Base-by-base conservation (phyloP, 768 basidiomycete genomes). In the Pleurotus citrinopileatus region DNA sequence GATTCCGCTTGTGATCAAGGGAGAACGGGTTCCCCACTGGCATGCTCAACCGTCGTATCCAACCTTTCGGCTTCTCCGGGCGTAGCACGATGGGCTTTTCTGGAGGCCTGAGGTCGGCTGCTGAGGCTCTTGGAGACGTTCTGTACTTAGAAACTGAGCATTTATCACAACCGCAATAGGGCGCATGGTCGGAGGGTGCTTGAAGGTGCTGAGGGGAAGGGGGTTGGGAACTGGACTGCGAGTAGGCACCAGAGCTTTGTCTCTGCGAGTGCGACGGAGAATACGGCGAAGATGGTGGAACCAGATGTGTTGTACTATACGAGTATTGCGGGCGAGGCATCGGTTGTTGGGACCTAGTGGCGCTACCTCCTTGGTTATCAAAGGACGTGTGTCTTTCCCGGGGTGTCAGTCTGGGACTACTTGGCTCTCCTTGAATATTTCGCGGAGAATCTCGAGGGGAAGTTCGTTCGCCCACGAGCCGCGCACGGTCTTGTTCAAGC, bases 1-100 rank as follows among this genome's bases (percentile, higher is more conserved):
- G 22, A 60, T 63, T 20, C 57, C 56, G 29, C 58, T 61, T 8
- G 52, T 52, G 26, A 57, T 50, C 86, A 22, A 80, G 68, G 4
- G 76, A 78, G 62, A 89, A 84, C 29, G 83, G 80, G 42, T 75
- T 74, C 38, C 73, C 73, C 3, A 80, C 80, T 1, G 88, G 88
- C 86, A 91, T 88, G 60, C 89, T 91, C 55, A 91, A 64, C 52
- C 88, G 73, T 19, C 88, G 72, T 57, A 91, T 87, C 89, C 89
- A 91, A 0, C 86, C 80, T 54, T 79, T 86, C 7, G 82, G 74
- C 60, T 84, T 84, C 51, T 83, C 79, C 38, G 66, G 59, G 20
- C 77, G 79, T n/a, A 81, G 67, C 1, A 60, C 54, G 43, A 77
- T 71, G 3, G 78, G 78, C 23, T 73, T 67, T 42, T 72, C 71